Conservation (phyloP, 306 rosid genomes). For the Fragaria iinumae region DNA sequence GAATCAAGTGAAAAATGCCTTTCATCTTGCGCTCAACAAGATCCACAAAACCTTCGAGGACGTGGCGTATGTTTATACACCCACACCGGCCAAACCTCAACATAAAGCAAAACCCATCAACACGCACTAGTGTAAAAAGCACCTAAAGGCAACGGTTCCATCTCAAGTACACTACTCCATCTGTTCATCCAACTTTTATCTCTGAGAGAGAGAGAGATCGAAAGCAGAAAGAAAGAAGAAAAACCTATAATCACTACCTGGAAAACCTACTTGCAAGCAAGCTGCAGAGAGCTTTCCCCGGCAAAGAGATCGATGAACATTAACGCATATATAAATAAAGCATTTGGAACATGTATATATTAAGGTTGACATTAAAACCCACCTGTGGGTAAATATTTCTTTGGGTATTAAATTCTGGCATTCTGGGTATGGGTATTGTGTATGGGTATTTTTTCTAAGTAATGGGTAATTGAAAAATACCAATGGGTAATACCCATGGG, state of each 20-base stretch:
- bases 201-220: background rate
- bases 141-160: background rate
- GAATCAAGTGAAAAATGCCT: background rate
- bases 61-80: background rate
- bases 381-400: no score
- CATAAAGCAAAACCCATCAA: background rate
- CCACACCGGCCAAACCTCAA: background rate
- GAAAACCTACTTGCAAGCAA: background rate
- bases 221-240: background rate
- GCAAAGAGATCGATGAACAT: background rate
- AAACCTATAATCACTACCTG: background rate
- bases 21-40: background rate
- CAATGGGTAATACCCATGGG: no score
- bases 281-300: background rate
- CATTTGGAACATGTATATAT: background rate
- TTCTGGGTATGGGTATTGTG: no score
- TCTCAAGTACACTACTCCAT: background rate
- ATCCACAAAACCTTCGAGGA: background rate
- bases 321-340: background rate
- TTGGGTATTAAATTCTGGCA: no score
- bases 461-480: no score
- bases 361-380: no score
- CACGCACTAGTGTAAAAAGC: background rate
- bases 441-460: no score
- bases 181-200: background rate